Base-by-base conservation (phyloP, 2,329 filamentous ascomycete genomes). In the Lasiodiplodia citricola region DNA sequence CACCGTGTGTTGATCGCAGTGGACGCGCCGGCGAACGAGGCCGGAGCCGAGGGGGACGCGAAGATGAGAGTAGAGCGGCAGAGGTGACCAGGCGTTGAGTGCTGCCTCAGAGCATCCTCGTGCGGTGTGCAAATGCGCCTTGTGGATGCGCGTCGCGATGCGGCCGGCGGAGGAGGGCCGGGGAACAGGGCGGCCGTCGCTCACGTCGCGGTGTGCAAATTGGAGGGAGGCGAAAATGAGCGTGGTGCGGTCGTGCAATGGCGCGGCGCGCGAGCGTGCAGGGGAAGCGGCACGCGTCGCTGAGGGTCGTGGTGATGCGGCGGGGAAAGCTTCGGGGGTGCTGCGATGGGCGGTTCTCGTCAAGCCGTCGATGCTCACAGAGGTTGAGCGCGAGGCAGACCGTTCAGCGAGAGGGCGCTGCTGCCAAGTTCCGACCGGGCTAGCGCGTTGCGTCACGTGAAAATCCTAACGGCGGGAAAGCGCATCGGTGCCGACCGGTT, bases 271-370 rank as follows among this genome's bases (percentile, higher is more conserved):
- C 68, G 50, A 35, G 58, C 63, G 68, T 67, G 68, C 21, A 44
- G 54, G 38, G 62, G 55, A n/a, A 50, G 68, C 74, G 66, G 60
- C 74, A 80, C 78, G 78, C 78, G 78, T 77, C 70, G 72, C 60
- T 71, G 71, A 68, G 73, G 67, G 76, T 71, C 74, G 78, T 78
- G 77, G 77, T 76, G 77, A 58, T 73, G 75, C 72, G 44, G 71
- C 74, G 74, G 73, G 74, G 71, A 70, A 74, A 74, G 77, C 78
- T 78, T 77, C 74, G 74, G 77, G 74, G 72, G 76, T 72, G 74
- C 71, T 67, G 70, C 68, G 73, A 73, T 72, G 70, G 73, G 74
- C 60, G 60, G 60, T 52, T 51, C 60, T 64, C 60, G 60, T 64
- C 60, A 64, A 64, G 60, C 60, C 60, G 60, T 64, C 47, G 60